Base-by-base conservation (phyloP, 2,329 filamentous ascomycete genomes). In the Cercospora sp. region DNA sequence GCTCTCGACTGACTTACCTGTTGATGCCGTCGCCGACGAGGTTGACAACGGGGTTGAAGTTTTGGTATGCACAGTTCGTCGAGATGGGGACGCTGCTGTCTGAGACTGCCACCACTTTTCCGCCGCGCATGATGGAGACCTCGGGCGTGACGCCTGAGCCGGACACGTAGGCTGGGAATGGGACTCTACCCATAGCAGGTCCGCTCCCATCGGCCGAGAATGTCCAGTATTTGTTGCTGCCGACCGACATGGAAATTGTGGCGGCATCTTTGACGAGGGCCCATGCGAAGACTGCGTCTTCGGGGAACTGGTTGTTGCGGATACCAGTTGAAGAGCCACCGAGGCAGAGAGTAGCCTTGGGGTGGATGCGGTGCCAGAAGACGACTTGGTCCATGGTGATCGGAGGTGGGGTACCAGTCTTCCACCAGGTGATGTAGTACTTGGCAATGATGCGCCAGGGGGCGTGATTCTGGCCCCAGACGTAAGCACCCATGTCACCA, bases 291-390 rank as follows among this genome's bases (percentile, higher is more conserved):
- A 80, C 77, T 13, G 78, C 77, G 59, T 80, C 79, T 42, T 72
- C 72, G 7, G 77, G 75, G 55, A 73, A 76, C 2, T 74, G 66
- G 57, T 72, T 70, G 73, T 80, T 80, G 65, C 75, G 74, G 62
- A 79, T 75, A 59, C 66, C 72, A 20, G 68, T 72, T 2, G 74
- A 73, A 3, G 75, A 72, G 61, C 78, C 77, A 18, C 74, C 75
- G 23, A 69, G 66, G 67, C 78, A 80, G 60, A 73, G 48, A 12
- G 76, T 75, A 4, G 68, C 72, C 68, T 79, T 79, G 65, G 77
- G 77, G 70, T 80, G 79, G 20, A 77, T 72, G 67, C 79, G 77
- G 70, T 80, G 78, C 79, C 79, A 80, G 75, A 75, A 79, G 67
- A 80, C 74, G 57, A 80, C 77, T 51, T 78, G 76, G 66, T 80